Conservation (phyloP, 148 eudicot genomes). For the Rhododendron simsii region DNA sequence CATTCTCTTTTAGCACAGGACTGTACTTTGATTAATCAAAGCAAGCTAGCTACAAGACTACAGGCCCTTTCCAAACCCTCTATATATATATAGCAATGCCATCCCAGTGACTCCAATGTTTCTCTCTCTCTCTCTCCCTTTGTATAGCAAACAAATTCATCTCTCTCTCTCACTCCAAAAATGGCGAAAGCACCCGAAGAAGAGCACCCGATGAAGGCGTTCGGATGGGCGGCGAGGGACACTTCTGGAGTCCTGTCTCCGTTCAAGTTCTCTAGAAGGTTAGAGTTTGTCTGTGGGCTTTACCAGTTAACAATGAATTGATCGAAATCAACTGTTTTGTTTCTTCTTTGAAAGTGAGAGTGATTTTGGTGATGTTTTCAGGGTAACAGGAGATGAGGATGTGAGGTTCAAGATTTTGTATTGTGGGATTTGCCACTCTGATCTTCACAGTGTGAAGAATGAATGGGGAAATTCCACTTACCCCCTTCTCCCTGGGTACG, state of each 20-base stretch:
- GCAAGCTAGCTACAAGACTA: too few species aligned
- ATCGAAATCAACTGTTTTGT: background rate
- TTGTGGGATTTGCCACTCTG: constrained; percentile 10
- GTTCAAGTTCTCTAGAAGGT: constrained; percentile 9
- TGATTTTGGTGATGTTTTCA: background rate
- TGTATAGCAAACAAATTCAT: too few species aligned
- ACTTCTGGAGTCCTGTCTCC: background rate
- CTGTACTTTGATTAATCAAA: too few species aligned
- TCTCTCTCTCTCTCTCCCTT: background rate
- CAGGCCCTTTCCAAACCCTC: too few species aligned
- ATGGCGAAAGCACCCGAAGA: background rate
- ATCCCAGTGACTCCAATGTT: too few species aligned
- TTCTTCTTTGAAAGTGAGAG: background rate
- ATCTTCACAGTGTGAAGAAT: constrained; percentile 1
- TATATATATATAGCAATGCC: too few species aligned
- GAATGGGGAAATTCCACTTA: background rate
- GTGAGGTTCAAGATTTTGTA: constrained; percentile 8
- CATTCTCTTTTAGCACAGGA: too few species aligned
- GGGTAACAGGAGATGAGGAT: background rate
- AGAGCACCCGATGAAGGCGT: constrained; percentile 11
- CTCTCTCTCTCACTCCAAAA: background rate
- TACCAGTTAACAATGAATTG: background rate
- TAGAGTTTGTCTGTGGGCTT: background rate
- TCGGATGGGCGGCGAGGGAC: constrained; percentile 6
- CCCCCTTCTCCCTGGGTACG: constrained; percentile 5